phyloP scores from a whole-genome alignment of 306 rosid genomes.

The Lathyrus sativus region DNA sequence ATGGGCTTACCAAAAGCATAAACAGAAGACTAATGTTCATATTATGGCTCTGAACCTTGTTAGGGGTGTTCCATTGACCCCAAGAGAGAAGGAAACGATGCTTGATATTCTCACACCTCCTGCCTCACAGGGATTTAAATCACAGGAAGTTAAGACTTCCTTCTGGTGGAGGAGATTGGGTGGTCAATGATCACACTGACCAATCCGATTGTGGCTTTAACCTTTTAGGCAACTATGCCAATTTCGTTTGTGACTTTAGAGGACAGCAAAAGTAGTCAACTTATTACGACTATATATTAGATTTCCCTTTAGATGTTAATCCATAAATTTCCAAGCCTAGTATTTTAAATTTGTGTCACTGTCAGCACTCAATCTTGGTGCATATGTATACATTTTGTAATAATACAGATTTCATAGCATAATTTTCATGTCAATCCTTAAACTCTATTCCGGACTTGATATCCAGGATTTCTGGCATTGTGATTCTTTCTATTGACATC shows the following conservation, averaged over 20 bases:
- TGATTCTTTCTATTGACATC: slow-evolving; percentile 4
- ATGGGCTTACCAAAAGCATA: slow-evolving; percentile 74
- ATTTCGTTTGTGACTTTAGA: neutral
- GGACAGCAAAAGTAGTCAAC: neutral
- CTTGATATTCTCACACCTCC: slow-evolving; percentile 77
- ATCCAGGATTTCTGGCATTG: slow-evolving; percentile 14
- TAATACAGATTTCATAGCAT: slow-evolving; percentile 24
- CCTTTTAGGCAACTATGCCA: neutral
- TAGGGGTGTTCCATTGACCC: slow-evolving; percentile 64
- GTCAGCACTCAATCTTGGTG: neutral
- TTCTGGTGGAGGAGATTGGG: slow-evolving; percentile 63
- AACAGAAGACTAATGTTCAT: slow-evolving; percentile 69
- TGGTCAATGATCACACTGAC: slow-evolving; percentile 47
- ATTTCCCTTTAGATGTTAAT: slow-evolving; percentile 25
- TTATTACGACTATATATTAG: slow-evolving; percentile 17
- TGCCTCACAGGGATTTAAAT: slow-evolving; percentile 49
- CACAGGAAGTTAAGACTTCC: slow-evolving; percentile 44
- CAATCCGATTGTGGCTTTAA: slow-evolving; percentile 15
- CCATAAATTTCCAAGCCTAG: slow-evolving; percentile 17
- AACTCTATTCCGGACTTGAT: neutral
- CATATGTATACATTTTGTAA: slow-evolving; percentile 9
- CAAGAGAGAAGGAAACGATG: slow-evolving; percentile 82
- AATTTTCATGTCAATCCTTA: slow-evolving; percentile 23
- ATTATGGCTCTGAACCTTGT: slow-evolving; percentile 80
- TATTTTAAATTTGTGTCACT: slow-evolving; percentile 6